Conservation (phyloP, 1,139 yeast genomes). For the Debaryomyces sp. region DNA sequence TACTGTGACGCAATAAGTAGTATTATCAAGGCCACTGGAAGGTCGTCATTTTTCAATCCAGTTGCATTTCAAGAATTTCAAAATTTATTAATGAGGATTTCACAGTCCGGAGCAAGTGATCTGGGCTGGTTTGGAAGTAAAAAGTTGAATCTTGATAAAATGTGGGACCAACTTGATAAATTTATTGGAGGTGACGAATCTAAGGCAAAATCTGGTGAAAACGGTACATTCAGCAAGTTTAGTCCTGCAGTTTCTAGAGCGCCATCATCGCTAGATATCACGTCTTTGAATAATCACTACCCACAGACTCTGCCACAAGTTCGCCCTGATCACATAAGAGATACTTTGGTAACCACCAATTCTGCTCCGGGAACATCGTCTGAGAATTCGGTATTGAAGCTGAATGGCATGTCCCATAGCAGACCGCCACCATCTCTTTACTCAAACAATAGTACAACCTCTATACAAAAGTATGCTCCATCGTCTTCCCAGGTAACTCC, state of each 20-base stretch:
- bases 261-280: slow-evolving; percentile 50
- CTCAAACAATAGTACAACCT: slow-evolving; percentile 17
- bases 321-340: slow-evolving; percentile 5
- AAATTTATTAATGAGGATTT: slow-evolving; percentile 43
- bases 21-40: slow-evolving; percentile 44
- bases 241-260: slow-evolving; percentile 64
- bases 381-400: slow-evolving; percentile 6
- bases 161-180: slow-evolving; percentile 88
- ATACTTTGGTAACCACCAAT: slow-evolving; percentile 2
- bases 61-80: slow-evolving; percentile 37
- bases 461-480: slow-evolving; percentile 24
- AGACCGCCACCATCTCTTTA: slow-evolving; percentile 18
- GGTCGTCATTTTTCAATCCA: slow-evolving; percentile 42
- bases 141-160: slow-evolving; percentile 79
- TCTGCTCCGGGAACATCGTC: slow-evolving; percentile 13
- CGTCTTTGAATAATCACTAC: slow-evolving; percentile 15
- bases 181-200: slow-evolving; percentile 88
- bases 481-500: slow-evolving; percentile 1
- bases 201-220: slow-evolving; percentile 39
- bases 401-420: slow-evolving; percentile 4
- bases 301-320: slow-evolving; percentile 14
- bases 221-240: slow-evolving; percentile 72
- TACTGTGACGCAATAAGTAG: slow-evolving; percentile 57
- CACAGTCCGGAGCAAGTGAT: slow-evolving; percentile 44
- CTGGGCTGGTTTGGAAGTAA: slow-evolving; percentile 64